These are phyloP conservation scores for Sarcomyxa edulis DNA, from an alignment of 768 basidiomycete genomes.

Conservation along the genomic window DNA sequence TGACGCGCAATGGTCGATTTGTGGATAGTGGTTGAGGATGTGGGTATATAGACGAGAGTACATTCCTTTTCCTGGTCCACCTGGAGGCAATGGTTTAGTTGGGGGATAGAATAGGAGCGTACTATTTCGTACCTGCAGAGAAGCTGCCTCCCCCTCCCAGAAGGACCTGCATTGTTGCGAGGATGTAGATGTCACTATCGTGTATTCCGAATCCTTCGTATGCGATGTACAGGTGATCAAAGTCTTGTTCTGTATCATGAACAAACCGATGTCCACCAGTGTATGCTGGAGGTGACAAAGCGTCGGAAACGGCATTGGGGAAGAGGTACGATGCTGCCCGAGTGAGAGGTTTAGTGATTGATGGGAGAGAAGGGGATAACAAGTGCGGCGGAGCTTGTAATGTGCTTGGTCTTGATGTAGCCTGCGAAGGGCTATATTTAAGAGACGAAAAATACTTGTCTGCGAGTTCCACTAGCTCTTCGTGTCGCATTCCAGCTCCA, in stretches of 20 bases:
- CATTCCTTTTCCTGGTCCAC: conserved; percentile 99
- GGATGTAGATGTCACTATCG: conserved; percentile 87
- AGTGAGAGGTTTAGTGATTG: conserved; percentile 61
- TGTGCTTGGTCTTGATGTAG: conserved; percentile 22
- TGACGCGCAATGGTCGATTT: conserved; percentile 91
- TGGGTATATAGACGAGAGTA: conserved; percentile 95
- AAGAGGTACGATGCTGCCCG: conserved; percentile 70
- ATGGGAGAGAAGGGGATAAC: conserved; percentile 47
- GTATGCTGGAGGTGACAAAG: conserved; percentile 55
- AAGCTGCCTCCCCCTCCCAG: conserved; percentile 96
- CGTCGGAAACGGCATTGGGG: conserved; percentile 26
- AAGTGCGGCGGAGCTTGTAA: conserved; percentile 49
- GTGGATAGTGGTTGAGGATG: conserved; percentile 90
- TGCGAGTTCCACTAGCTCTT: conserved; percentile 79
- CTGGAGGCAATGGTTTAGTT: conserved; percentile 25
- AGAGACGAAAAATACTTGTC: conserved; percentile 80
- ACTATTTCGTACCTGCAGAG: conserved; percentile 63
- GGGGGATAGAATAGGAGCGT: not conserved
- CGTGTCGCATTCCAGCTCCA: conserved; percentile 88
- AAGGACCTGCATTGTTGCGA: conserved; percentile 92
- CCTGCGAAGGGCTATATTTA: conserved; percentile 28
- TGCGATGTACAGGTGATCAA: conserved; percentile 89
- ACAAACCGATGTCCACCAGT: conserved; percentile 82
- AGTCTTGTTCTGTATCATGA: conserved; percentile 55
- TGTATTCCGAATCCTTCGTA: conserved; percentile 91